These are phyloP conservation scores for Volvox reticuliferus DNA, from an alignment of 139 green algal species.

Conservation along the genomic window DNA sequence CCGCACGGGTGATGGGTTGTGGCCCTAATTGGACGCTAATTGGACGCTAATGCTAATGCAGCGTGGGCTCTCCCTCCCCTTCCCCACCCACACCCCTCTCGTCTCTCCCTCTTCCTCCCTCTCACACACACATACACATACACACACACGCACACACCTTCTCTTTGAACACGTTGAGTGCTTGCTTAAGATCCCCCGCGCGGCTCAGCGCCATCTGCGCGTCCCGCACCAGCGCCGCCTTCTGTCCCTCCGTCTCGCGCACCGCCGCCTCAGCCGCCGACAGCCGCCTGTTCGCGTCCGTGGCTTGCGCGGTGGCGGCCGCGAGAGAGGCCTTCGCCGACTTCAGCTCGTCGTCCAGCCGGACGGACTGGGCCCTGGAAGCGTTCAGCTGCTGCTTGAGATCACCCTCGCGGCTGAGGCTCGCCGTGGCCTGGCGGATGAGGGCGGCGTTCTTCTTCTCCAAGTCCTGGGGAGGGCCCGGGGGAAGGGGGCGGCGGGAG, in stretches of 20 bases:
- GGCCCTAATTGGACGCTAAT: too few relatives aligned
- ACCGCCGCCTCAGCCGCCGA: slow-evolving; percentile 19
- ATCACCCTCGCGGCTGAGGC: slow-evolving; percentile 35
- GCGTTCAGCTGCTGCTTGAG: slow-evolving; percentile 48
- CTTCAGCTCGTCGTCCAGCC: slow-evolving; percentile 38
- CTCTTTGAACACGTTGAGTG: slow-evolving; percentile 49
- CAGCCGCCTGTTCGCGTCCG: slow-evolving; percentile 26
- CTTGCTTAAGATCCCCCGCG: slow-evolving; percentile 39
- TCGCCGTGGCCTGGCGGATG: slow-evolving; percentile 37
- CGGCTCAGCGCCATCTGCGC: slow-evolving; percentile 44
- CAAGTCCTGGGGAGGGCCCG: slow-evolving; percentile 9
- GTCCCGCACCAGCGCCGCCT: slow-evolving; percentile 40
- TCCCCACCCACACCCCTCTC: too few relatives aligned
- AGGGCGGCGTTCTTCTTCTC: slow-evolving; percentile 43
- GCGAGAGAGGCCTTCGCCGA: neutral
- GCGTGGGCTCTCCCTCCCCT: too few relatives aligned
- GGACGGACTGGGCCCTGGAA: neutral
- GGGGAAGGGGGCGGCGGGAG: neutral
- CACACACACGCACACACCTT: slow-evolving; percentile 15
- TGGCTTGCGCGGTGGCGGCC: neutral
- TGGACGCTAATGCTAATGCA: too few relatives aligned
- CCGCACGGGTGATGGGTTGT: too few relatives aligned
- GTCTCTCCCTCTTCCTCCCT: too few relatives aligned
- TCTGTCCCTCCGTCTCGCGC: slow-evolving; percentile 34
- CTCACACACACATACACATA: neutral